Conservation (phyloP, 768 basidiomycete genomes). For the Trametes meyenii region DNA sequence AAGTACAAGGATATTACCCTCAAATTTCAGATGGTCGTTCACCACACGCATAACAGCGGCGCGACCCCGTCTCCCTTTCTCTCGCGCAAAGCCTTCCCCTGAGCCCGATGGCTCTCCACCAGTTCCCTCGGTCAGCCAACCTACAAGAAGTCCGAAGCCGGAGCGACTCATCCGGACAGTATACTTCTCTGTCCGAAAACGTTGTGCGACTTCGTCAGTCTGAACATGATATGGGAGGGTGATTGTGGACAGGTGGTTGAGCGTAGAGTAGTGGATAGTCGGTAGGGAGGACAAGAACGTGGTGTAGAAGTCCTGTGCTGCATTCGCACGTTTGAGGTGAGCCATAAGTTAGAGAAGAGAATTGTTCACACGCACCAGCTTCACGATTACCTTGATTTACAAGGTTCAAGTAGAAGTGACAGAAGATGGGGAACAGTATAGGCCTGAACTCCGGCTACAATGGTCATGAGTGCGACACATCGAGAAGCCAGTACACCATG, state of each 20-base stretch:
- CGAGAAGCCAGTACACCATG: conserved; percentile 4
- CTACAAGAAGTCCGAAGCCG: conserved; percentile 87
- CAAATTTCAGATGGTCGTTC: conserved; percentile 89
- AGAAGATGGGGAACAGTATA: conserved; percentile 94
- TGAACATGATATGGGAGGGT: conserved; percentile 83
- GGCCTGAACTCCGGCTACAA: conserved; percentile 91
- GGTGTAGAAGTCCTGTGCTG: conserved; percentile 76
- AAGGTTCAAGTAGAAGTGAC: conserved; percentile 95
- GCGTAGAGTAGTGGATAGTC: conserved; percentile 62
- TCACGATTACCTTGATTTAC: conserved; percentile 89
- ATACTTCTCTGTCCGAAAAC: conserved; percentile 91
- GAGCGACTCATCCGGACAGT: conserved; percentile 87
- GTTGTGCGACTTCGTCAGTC: conserved; percentile 78
- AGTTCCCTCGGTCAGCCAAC: conserved; percentile 94
- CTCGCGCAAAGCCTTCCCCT: conserved; percentile 78
- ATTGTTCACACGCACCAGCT: conserved; percentile 53
- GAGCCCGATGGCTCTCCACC: conserved; percentile 84
- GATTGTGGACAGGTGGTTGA: conserved; percentile 80
- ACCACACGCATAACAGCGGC: conserved; percentile 92
- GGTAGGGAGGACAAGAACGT: conserved; percentile 71
- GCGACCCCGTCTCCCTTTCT: conserved; percentile 82
- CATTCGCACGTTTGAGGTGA: not conserved
- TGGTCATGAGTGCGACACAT: not conserved
- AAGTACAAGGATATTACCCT: conserved; percentile 55
- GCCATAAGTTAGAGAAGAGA: not conserved